Percentiles rank a stretch among this genome's conserved stretches.
These are phyloP conservation scores for Alnus glutinosa DNA, from an alignment of 306 rosid species.

Conservation along the genomic window DNA sequence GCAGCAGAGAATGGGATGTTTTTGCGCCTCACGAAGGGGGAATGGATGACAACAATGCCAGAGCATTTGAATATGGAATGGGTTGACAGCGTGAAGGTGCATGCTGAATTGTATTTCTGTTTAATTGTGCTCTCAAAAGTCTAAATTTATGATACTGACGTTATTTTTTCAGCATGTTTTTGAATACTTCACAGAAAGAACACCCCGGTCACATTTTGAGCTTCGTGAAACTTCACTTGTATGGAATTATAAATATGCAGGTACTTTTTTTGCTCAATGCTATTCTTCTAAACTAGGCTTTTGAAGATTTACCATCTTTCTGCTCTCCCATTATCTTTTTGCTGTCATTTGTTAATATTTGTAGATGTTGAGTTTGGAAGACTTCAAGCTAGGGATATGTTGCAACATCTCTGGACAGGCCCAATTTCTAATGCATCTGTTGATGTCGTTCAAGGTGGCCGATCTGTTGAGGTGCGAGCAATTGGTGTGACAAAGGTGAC, in stretches of 20 bases:
- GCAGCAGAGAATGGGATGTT: constrained; percentile 99
- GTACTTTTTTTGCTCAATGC: constrained; percentile 31
- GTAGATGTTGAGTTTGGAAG: constrained; percentile 87
- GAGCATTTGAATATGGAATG: constrained; percentile 96
- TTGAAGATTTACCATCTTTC: constrained; percentile 1
- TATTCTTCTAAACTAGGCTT: background rate
- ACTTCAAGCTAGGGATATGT: constrained; percentile 95
- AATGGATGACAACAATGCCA: constrained; percentile 99
- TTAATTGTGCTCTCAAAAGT: constrained; percentile 18
- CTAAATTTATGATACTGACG: constrained; percentile 27
- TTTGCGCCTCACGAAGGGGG: constrained; percentile 65
- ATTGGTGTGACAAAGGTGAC: constrained; percentile 91
- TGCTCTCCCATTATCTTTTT: constrained; percentile 22
- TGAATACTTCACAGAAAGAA: constrained; percentile 86
- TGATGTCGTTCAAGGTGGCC: constrained; percentile 96
- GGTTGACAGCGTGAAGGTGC: constrained; percentile 86
- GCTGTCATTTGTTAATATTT: constrained; percentile 24
- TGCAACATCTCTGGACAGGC: constrained; percentile 98
- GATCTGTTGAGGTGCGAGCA: constrained; percentile 94
- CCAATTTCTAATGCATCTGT: constrained; percentile 94
- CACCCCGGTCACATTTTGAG: constrained; percentile 81
- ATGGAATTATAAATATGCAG: constrained; percentile 96
- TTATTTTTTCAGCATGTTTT: constrained; percentile 74
- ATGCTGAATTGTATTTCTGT: constrained; percentile 24
- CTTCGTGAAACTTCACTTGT: constrained; percentile 84